These are phyloP conservation scores for Apiotrichum porosum DNA, from an alignment of 1,284 basidiomycete genomes.

Conservation along the genomic window DNA sequence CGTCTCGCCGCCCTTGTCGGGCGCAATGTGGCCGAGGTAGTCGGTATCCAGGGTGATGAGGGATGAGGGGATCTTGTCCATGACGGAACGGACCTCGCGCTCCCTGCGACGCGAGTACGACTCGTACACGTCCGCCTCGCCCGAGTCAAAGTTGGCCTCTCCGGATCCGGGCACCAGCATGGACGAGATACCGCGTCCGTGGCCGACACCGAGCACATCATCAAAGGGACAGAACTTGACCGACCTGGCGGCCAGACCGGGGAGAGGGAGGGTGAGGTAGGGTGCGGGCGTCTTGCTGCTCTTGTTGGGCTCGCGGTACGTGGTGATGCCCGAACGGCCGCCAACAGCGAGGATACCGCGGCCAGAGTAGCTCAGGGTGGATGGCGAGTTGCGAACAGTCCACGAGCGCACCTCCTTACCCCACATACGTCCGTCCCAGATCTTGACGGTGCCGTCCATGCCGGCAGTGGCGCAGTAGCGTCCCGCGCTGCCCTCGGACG, in stretches of 20 bases:
- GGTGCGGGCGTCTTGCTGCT: constrained; percentile 43
- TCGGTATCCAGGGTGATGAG: constrained; percentile 88
- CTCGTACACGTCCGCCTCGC: constrained; percentile 93
- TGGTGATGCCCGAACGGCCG: constrained; percentile 74
- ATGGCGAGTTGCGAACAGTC: constrained; percentile 58
- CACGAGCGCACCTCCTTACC: constrained; percentile 78
- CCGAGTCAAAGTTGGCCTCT: constrained; percentile 90
- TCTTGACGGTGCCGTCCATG: constrained; percentile 81
- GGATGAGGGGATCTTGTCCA: constrained; percentile 95
- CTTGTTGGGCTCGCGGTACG: constrained; percentile 47
- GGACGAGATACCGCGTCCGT: constrained; percentile 67
- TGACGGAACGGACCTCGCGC: constrained; percentile 79
- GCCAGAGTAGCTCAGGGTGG: constrained; percentile 53
- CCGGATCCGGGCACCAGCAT: constrained; percentile 87
- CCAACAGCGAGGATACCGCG: constrained; percentile 78
- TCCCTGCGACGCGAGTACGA: constrained; percentile 75
- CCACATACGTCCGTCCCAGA: constrained; percentile 96
- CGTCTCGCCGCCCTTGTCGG: constrained; percentile 56
- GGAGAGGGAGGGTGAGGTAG: constrained; percentile 66
- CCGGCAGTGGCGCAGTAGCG: constrained; percentile 88
- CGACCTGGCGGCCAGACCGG: constrained; percentile 61
- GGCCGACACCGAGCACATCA: constrained; percentile 76
- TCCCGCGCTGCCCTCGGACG: constrained; percentile 63
- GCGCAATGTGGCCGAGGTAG: constrained; percentile 66
- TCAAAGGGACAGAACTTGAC: constrained; percentile 81